phyloP scores from a whole-genome alignment of 352 stramenopile species.

The Pythium utonaiense region DNA sequence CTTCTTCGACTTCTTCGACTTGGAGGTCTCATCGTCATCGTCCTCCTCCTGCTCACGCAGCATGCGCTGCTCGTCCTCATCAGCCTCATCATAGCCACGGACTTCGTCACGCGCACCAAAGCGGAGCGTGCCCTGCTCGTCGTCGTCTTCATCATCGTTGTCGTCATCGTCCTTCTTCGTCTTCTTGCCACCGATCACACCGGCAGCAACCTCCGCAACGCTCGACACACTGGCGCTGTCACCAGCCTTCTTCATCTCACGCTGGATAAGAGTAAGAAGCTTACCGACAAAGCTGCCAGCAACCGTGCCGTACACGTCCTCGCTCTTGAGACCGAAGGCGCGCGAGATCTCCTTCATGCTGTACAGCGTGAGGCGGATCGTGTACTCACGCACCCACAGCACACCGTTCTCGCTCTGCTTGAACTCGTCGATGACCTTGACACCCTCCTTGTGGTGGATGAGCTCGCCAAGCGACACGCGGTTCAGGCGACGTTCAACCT shows the following conservation, averaged over 20 bases:
- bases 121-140: constrained; percentile 85
- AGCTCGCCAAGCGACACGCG: constrained; percentile 93
- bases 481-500: constrained; percentile 89
- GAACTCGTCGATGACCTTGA: constrained; percentile 92
- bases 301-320: constrained; percentile 91
- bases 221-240: constrained; percentile 44
- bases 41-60: constrained; percentile 54
- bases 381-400: constrained; percentile 96
- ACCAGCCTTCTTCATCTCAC: constrained; percentile 91
- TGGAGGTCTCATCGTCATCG: constrained; percentile 37
- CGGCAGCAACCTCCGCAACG: constrained; percentile 44
- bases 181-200: constrained; percentile 31
- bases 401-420: constrained; percentile 85
- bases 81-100: constrained; percentile 88
- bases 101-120: constrained; percentile 81
- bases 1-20: constrained; percentile 33
- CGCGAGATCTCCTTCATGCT: constrained; percentile 92
- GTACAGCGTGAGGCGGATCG: constrained; percentile 94
- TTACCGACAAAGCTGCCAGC: constrained; percentile 89
- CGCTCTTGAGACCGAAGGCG: constrained; percentile 93
- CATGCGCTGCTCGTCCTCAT: constrained; percentile 89
- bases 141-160: constrained; percentile 82
- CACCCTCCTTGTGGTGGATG: constrained; percentile 88
- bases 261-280: constrained; percentile 92
- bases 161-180: constrained; percentile 56